Percentiles rank a stretch among this genome's conserved stretches.
Conservation (phyloP, 371 early-diverging fungal genomes). For the Mucor circinelloides region DNA sequence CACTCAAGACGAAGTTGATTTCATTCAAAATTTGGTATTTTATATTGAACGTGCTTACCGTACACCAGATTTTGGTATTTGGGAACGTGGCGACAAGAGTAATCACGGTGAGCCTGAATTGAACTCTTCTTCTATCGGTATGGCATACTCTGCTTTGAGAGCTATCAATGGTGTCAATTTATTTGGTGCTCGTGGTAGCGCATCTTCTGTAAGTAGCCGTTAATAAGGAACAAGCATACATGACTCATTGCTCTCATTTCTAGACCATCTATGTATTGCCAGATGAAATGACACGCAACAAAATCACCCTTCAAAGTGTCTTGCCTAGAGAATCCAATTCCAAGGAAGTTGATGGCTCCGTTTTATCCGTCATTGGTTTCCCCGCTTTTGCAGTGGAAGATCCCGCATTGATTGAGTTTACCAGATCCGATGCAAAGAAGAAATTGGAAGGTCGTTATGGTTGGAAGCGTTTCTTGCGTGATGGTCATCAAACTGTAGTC, state of each 20-base stretch:
- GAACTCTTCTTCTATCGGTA: conserved; percentile 88
- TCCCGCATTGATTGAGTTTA: conserved; percentile 62
- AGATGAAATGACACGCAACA: conserved; percentile 87
- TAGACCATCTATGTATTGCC: conserved; percentile 83
- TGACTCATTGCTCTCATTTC: not conserved
- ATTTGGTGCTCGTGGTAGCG: conserved; percentile 83
- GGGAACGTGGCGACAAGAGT: conserved; percentile 92
- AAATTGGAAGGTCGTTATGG: conserved; percentile 88
- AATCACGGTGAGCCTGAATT: conserved; percentile 89
- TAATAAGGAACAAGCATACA: too few species aligned
- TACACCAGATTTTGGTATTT: conserved; percentile 89
- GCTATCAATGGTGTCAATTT: conserved; percentile 87
- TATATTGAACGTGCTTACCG: conserved; percentile 84
- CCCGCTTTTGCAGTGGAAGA: conserved; percentile 90
- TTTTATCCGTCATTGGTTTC: conserved; percentile 85
- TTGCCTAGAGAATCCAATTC: conserved; percentile 90
- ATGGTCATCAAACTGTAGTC: conserved; percentile 86
- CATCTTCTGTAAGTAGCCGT: conserved; percentile 63
- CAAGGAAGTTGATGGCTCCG: conserved; percentile 89
- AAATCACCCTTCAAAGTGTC: conserved; percentile 77
- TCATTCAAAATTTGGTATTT: conserved; percentile 88
- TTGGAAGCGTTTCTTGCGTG: conserved; percentile 86
- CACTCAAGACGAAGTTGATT: conserved; percentile 88
- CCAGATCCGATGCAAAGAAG: conserved; percentile 75
- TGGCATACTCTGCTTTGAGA: conserved; percentile 87